Evolutionary conservation across 129 eudicot species (phyloP).

Genomic region (Smallanthus sonchifolius): DNA sequence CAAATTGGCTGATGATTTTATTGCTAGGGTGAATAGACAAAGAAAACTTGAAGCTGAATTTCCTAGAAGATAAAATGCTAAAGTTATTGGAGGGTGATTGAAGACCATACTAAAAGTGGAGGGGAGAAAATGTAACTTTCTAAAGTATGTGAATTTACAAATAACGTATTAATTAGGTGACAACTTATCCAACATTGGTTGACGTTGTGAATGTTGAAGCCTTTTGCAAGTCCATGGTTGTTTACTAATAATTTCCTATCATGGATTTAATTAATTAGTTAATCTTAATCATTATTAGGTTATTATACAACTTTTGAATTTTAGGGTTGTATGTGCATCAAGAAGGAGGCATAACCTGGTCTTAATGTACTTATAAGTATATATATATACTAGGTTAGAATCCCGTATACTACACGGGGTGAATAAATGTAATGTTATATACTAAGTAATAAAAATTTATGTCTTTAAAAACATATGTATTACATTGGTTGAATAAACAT

Average conservation of each 20-base stretch:
- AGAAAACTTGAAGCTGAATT: constrained; percentile 47
- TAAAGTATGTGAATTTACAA: neutral
- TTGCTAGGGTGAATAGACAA: constrained; percentile 52
- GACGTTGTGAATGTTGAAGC: neutral
- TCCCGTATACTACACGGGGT: no score
- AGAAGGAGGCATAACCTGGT: no score
- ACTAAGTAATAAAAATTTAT: no score
- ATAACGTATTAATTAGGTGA: neutral
- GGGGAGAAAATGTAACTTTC: neutral
- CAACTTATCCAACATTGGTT: neutral
- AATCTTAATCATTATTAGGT: neutral
- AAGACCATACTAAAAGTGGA: neutral
- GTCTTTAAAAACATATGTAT: no score
- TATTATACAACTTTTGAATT: no score
- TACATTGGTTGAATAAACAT: no score
- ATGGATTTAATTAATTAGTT: neutral
- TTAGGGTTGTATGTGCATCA: no score
- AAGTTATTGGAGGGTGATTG: neutral
- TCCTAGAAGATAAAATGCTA: neutral
- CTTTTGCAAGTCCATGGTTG: constrained; percentile 1
- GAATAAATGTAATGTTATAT: no score
- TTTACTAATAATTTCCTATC: neutral
- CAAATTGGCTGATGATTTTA: constrained; percentile 61
- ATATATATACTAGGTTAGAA: no score
- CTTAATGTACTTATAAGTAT: no score